Base-by-base conservation (phyloP, 306 rosid genomes). In the Gastrolobium bilobum region DNA sequence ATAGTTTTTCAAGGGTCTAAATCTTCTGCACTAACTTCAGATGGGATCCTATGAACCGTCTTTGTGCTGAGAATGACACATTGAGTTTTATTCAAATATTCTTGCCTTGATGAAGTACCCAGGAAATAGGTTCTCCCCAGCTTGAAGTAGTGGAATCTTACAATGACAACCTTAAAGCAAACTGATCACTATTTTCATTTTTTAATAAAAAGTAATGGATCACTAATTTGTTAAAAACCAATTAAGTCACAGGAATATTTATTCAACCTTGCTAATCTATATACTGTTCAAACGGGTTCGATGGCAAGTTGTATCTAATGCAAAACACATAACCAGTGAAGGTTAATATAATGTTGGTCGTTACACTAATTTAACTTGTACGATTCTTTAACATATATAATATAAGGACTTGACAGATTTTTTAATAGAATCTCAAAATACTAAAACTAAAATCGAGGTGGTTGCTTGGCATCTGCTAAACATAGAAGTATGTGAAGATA, bases 111-210 rank as follows among this genome's bases (percentile, higher is more conserved):
- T 34, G 67, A 62, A 79, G 30, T 61, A 4, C 42, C 2, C 64
- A 61, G 30, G 47, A 50, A 51, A 67, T 63, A 37, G 63, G 53
- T 56, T 33, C 65, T 71, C 68, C 42, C 7, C 62, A 51, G 59
- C 67, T 74, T 64, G 26, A 67, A 66, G n/a, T 35, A n/a, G n/a
- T 59, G 73, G 81, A 79, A 84, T 77, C 81, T 68, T 44, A 57
- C 26, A 29, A 54, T 58, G 62, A 66, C 31, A 57, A 26, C 34
- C 43, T 42, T 64, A 20, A 40, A 61, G 30, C 50, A 61, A 53
- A 61, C 10, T 15, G 0, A 7, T 50, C 38, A 46, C 50, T 15
- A 3, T 56, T 56, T 51, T 52, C 8, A 35, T 71, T 38, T 9
- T 30, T 3, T 26, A 7, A 0, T 11, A 5, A 7, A 9, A 38